Base-by-base conservation (phyloP, 2,329 filamentous ascomycete species). In the Raffaelea ambrosiae region DNA sequence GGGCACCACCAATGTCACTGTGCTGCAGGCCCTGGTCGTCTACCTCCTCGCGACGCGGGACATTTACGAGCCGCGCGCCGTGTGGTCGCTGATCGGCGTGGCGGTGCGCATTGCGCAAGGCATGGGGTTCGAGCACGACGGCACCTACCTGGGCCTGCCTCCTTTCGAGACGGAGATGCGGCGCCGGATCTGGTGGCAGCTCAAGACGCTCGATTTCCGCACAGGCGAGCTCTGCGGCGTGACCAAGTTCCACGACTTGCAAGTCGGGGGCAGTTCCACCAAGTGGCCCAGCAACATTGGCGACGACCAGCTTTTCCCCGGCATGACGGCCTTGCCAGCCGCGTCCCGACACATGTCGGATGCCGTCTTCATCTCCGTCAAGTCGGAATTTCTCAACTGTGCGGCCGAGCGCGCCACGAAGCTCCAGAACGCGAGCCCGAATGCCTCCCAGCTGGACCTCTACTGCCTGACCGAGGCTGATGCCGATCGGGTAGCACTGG, bases 111-210 rank as follows among this genome's bases (percentile, higher is more conserved):
- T 47, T 43, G 68, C 65, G 16, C 62, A 70, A 55, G 58, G 61
- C 35, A 65, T 71, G 49, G 69, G 69, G 11, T 56, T 71, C 38
- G 63, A 69, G 29, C 60, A 62, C 7, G 67, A 71, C 46, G 66
- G 63, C 22, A 55, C 54, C 49, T 49, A 50, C 18, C 51, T 62
- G 5, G 61, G 61, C 7, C 56, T 69, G 35, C 55, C 63, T 1
- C 65, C 66, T n/a, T 66, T 68, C 48, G 66, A 71, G 49, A 59
- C 59, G 3, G 65, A 72, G 50, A 69, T 71, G 57, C 61, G 67
- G 13, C 61, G 68, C 38, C 61, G 69, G n/a, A 54, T 70, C n/a
- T 72, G 68, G 68, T 65, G 65, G 65, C 56, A 62, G 35, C 38
- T 67, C 3, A 55, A 58, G 40, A 56, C 62, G 7, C 55, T 62